Percentiles rank a stretch among this genome's conserved stretches.
Conservation (phyloP, 352 stramenopile species). For the Hyaloperonospora brassicae region DNA sequence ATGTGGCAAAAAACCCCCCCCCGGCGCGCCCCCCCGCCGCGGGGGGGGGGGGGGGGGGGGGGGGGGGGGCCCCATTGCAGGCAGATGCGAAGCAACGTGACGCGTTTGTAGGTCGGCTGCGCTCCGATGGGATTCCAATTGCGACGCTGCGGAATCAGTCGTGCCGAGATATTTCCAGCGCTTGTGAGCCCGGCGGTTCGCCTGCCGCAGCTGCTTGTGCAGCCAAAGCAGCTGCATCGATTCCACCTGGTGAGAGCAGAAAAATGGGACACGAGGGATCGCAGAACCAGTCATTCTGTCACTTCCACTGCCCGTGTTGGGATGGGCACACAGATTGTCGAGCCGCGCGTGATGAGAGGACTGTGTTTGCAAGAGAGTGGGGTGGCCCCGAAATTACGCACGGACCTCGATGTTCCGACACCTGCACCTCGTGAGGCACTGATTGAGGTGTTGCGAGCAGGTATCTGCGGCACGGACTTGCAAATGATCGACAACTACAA, state of each 20-base stretch:
- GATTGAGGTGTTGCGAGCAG: constrained; percentile 50
- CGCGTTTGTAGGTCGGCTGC: constrained; percentile 37
- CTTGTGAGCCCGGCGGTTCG: constrained; percentile 35
- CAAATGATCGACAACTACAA: constrained; percentile 77
- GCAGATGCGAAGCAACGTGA: constrained; percentile 15
- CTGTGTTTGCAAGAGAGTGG: constrained; percentile 41
- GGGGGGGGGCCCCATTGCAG: no score
- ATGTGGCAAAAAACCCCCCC: no score
- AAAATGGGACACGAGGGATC: constrained; percentile 11
- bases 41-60: no score
- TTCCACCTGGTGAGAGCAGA: constrained; percentile 15
- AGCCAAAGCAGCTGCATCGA: constrained; percentile 26
- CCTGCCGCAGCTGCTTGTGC: constrained; percentile 31
- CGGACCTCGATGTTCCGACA: constrained; percentile 31
- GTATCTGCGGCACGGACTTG: constrained; percentile 68
- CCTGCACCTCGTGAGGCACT: constrained; percentile 38
- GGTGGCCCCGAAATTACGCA: constrained; percentile 22
- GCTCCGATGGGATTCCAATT: constrained; percentile 41
- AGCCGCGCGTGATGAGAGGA: constrained; percentile 35
- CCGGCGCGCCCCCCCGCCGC: no score
- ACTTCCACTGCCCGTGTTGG: constrained; percentile 8
- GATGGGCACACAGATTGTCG: constrained; percentile 3
- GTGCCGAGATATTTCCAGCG: constrained; percentile 31
- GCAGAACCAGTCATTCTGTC: constrained; percentile 16
- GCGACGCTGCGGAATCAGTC: constrained; percentile 28